Evolutionary conservation across 768 basidiomycete species (phyloP).

Genomic region (Auricularia auricula-judae): DNA sequence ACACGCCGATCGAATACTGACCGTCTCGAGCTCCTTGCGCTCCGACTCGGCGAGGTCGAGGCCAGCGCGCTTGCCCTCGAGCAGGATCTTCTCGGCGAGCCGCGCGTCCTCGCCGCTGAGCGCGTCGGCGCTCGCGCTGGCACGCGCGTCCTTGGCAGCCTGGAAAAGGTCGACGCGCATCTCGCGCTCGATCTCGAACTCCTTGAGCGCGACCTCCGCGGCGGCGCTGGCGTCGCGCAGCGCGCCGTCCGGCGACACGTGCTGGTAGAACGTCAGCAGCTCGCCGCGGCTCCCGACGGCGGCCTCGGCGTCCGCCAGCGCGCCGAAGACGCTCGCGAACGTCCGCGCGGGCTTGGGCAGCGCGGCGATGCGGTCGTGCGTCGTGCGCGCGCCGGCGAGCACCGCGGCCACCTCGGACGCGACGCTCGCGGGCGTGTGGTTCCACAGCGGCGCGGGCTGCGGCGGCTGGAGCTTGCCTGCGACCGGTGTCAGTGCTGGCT

Average conservation of each 20-base stretch:
- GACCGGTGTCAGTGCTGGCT: not conserved
- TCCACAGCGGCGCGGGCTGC: conserved; percentile 10
- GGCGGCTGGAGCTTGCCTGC: conserved; percentile 5
- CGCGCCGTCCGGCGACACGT: conserved; percentile 61
- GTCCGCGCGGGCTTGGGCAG: not conserved
- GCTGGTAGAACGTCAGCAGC: conserved; percentile 69
- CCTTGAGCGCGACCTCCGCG: conserved; percentile 58
- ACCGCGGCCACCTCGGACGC: conserved; percentile 4
- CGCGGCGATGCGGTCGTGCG: conserved; percentile 10
- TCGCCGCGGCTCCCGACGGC: conserved; percentile 39
- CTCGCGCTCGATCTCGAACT: conserved; percentile 63
- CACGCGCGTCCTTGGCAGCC: conserved; percentile 45
- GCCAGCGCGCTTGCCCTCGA: conserved; percentile 73
- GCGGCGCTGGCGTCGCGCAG: conserved; percentile 75
- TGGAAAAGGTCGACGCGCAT: conserved; percentile 77
- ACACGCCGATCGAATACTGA: not conserved
- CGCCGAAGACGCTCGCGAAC: conserved; percentile 4
- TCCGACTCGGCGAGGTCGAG: conserved; percentile 59
- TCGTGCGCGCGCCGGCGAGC: conserved; percentile 7
- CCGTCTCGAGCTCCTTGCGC: conserved; percentile 38
- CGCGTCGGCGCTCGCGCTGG: conserved; percentile 52
- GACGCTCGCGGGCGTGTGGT: conserved; percentile 8
- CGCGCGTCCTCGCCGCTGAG: conserved; percentile 53
- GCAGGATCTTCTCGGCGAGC: conserved; percentile 71
- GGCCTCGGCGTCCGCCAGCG: conserved; percentile 52